Evolutionary conservation across 495 filamentous ascomycete genomes (phyloP).

Genomic region (Opeltia flavorubescens): DNA sequence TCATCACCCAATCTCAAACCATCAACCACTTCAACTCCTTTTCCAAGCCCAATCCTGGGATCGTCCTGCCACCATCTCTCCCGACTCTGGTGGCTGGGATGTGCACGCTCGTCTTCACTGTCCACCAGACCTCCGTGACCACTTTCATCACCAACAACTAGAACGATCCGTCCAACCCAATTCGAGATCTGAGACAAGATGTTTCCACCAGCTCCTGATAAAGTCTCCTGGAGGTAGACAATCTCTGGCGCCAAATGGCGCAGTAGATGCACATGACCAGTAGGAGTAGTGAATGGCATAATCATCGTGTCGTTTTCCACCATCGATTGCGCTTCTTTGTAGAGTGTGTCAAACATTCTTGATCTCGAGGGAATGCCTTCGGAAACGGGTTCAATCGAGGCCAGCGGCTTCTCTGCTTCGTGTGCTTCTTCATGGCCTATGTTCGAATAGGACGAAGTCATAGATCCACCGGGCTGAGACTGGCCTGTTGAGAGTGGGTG

Average conservation of each 20-base stretch:
- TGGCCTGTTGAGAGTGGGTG: slow-evolving; percentile 31
- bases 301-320: slow-evolving; percentile 76
- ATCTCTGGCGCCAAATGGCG: slow-evolving; percentile 69
- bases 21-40: slow-evolving; percentile 78
- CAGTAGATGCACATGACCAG: slow-evolving; percentile 68
- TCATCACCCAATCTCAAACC: slow-evolving; percentile 64
- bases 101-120: slow-evolving; percentile 67
- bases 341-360: slow-evolving; percentile 54
- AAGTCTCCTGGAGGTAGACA: slow-evolving; percentile 71
- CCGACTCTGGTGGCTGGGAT: slow-evolving; percentile 34
- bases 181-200: slow-evolving; percentile 56
- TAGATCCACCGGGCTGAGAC: slow-evolving; percentile 41
- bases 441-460: slow-evolving; percentile 79
- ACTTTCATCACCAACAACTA: slow-evolving; percentile 74
- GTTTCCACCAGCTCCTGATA: slow-evolving; percentile 57
- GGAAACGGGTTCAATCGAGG: slow-evolving; percentile 28
- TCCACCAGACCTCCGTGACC: slow-evolving; percentile 78
- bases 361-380: slow-evolving; percentile 23
- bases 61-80: slow-evolving; percentile 74
- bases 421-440: slow-evolving; percentile 63
- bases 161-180: slow-evolving; percentile 73
- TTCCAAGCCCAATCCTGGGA: slow-evolving; percentile 67
- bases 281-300: slow-evolving; percentile 68
- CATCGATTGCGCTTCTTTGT: slow-evolving; percentile 56
- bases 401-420: slow-evolving; percentile 41